A percentile compares a stretch with the other conserved stretches of the same genome.
Evolutionary conservation across 1,284 basidiomycete species (phyloP).

Genomic region (Cryptococcus sp.): DNA sequence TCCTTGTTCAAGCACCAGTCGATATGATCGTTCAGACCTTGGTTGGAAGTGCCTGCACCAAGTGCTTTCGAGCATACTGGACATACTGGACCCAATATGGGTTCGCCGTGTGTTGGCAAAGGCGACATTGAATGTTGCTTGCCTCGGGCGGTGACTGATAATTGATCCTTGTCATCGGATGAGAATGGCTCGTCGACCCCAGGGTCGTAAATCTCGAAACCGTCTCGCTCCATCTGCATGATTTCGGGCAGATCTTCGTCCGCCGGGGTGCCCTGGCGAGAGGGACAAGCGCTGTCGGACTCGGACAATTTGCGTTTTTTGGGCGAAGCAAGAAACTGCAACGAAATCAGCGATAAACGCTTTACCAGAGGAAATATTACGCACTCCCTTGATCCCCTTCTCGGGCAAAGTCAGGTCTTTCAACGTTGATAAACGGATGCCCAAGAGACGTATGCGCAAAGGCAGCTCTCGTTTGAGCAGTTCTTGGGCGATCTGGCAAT

Average conservation of each 20-base stretch:
- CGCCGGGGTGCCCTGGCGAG: not conserved
- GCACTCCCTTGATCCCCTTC: slow-evolving; percentile 43
- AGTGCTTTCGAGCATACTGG: slow-evolving; percentile 45
- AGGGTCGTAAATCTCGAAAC: not conserved
- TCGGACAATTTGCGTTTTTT: slow-evolving; percentile 12
- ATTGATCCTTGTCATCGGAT: not conserved
- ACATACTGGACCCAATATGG: slow-evolving; percentile 36
- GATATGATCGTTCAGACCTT: slow-evolving; percentile 50
- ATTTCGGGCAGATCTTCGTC: slow-evolving; percentile 2
- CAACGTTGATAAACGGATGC: slow-evolving; percentile 77
- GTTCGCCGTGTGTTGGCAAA: slow-evolving; percentile 1
- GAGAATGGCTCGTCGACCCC: not conserved
- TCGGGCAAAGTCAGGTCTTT: slow-evolving; percentile 64
- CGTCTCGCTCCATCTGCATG: slow-evolving; percentile 1
- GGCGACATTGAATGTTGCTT: too few species aligned
- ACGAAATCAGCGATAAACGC: not conserved
- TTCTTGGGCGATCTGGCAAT: slow-evolving; percentile 70
- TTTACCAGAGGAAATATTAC: slow-evolving; percentile 1
- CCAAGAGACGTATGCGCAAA: slow-evolving; percentile 73
- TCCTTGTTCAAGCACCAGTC: slow-evolving; percentile 50
- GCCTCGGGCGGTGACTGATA: not conserved
- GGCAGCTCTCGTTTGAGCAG: slow-evolving; percentile 78
- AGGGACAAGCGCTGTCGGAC: not conserved
- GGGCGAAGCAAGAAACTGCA: slow-evolving; percentile 37
- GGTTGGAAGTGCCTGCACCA: slow-evolving; percentile 38